Evolutionary conservation across 345 rosid species (phyloP).

Genomic region (Rhodomyrtus tomentosa): DNA sequence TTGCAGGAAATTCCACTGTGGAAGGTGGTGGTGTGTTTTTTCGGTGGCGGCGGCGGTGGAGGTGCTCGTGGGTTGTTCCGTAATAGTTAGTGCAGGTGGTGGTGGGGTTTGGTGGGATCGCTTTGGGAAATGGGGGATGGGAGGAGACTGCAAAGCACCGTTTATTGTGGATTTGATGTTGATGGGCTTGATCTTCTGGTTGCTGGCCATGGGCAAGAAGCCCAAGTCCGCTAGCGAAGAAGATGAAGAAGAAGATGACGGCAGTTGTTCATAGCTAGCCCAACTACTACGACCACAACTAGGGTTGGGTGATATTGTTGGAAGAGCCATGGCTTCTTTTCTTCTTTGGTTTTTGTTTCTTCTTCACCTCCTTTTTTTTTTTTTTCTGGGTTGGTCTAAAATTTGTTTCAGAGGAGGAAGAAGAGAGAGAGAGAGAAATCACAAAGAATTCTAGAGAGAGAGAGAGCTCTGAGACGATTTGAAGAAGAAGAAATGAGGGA

Average conservation of each 20-base stretch:
- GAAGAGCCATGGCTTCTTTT: slow-evolving; percentile 26
- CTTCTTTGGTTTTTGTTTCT: no score
- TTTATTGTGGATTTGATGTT: background rate
- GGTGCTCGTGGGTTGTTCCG: slow-evolving; percentile 8
- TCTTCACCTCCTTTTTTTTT: background rate
- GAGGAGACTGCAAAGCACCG: slow-evolving; percentile 30
- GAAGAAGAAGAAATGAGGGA: background rate
- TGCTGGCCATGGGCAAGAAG: background rate
- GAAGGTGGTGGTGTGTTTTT: background rate
- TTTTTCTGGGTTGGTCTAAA: background rate
- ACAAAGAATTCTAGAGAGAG: background rate
- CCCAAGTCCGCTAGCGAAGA: slow-evolving; percentile 9
- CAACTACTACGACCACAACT: slow-evolving; percentile 6
- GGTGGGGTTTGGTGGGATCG: slow-evolving; percentile 3
- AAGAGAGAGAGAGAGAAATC: background rate
- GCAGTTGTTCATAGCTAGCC: background rate
- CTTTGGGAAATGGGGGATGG: slow-evolving; percentile 45
- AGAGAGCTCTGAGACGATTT: background rate
- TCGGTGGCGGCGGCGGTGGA: background rate
- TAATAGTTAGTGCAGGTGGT: slow-evolving; percentile 7
- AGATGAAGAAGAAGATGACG: background rate
- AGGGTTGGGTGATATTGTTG: slow-evolving; percentile 14
- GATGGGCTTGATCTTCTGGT: slow-evolving; percentile 6
- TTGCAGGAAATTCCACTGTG: slow-evolving; percentile 54
- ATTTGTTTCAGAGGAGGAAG: background rate